Conservation (phyloP, 352 stramenopile species). For the Phytophthora litchii region DNA sequence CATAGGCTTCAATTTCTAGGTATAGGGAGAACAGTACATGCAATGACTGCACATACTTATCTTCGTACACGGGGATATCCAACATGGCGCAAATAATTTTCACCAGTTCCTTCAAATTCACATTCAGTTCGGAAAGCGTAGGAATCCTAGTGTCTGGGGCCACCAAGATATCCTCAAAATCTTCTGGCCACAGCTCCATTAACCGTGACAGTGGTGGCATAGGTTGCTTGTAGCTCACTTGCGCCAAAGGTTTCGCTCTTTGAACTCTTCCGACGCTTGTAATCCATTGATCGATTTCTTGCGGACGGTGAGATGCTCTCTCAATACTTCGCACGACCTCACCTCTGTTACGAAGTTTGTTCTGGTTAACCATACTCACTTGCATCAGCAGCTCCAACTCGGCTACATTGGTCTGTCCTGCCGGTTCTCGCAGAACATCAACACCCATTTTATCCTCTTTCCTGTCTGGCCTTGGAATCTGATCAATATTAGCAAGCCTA, state of each 20-base stretch:
- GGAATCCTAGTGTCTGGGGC: slow-evolving; percentile 25
- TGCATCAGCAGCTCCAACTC: slow-evolving; percentile 92
- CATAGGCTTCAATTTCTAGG: slow-evolving; percentile 69
- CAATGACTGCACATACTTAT: slow-evolving; percentile 85
- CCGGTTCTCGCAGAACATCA: slow-evolving; percentile 88
- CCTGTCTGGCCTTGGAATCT: slow-evolving; percentile 89
- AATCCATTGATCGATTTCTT: slow-evolving; percentile 94
- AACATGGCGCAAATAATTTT: slow-evolving; percentile 89
- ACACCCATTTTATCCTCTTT: slow-evolving; percentile 80
- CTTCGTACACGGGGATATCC: slow-evolving; percentile 92
- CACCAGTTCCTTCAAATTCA: slow-evolving; percentile 86
- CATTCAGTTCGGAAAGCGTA: slow-evolving; percentile 66
- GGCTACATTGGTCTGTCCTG: slow-evolving; percentile 85
- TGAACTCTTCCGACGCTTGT: slow-evolving; percentile 91
- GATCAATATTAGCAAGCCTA: neutral
- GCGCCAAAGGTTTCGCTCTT: slow-evolving; percentile 67
- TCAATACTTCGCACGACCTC: slow-evolving; percentile 89
- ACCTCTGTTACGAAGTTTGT: slow-evolving; percentile 40
- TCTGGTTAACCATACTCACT: slow-evolving; percentile 61
- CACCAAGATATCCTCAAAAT: slow-evolving; percentile 77
- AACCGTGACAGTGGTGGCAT: slow-evolving; percentile 89
- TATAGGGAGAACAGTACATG: slow-evolving; percentile 94
- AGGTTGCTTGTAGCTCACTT: slow-evolving; percentile 86
- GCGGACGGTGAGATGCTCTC: slow-evolving; percentile 79
- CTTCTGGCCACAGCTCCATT: slow-evolving; percentile 92